Evolutionary conservation across 225 moss, liverwort and hornwort genomes (phyloP).

Genomic region (Asterella californica): DNA sequence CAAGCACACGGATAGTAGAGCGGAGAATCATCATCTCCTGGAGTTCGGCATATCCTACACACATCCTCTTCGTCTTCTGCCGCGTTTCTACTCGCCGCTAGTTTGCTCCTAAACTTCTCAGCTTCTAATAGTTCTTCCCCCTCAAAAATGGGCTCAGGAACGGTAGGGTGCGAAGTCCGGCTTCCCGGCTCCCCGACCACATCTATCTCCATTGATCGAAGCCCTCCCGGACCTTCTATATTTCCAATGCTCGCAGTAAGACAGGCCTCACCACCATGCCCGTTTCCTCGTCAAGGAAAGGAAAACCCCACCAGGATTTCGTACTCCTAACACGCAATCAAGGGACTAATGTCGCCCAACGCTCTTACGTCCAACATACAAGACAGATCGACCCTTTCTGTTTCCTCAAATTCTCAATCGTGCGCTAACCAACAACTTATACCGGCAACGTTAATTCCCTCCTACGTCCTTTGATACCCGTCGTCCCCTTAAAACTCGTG

Average conservation of each 20-base stretch:
- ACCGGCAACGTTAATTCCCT: neutral
- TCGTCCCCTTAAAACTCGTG: neutral
- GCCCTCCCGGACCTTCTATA: conserved; percentile 20
- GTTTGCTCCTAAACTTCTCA: conserved; percentile 18
- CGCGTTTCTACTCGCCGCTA: conserved; percentile 15
- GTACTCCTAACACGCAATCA: neutral
- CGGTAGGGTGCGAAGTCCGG: conserved; percentile 17
- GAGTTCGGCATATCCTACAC: conserved; percentile 64
- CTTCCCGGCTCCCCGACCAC: conserved; percentile 38
- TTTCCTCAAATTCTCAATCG: neutral
- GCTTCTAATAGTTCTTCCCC: conserved; percentile 21
- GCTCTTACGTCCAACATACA: conserved; percentile 29
- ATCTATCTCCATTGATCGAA: conserved; percentile 44
- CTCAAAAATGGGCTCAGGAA: conserved; percentile 22
- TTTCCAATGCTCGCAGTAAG: conserved; percentile 27
- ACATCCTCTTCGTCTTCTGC: conserved; percentile 67
- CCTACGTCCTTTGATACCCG: neutral
- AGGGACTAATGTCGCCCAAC: conserved; percentile 3
- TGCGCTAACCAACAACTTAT: neutral
- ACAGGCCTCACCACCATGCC: conserved; percentile 35
- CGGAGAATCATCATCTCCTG: conserved; percentile 57
- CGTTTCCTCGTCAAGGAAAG: conserved; percentile 17
- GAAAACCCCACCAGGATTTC: conserved; percentile 11
- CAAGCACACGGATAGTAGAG: conserved; percentile 70
- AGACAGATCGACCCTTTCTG: conserved; percentile 14